These are phyloP conservation scores for Mallotus japonicus DNA, from an alignment of 441 rosid genomes.

Conservation along the genomic window DNA sequence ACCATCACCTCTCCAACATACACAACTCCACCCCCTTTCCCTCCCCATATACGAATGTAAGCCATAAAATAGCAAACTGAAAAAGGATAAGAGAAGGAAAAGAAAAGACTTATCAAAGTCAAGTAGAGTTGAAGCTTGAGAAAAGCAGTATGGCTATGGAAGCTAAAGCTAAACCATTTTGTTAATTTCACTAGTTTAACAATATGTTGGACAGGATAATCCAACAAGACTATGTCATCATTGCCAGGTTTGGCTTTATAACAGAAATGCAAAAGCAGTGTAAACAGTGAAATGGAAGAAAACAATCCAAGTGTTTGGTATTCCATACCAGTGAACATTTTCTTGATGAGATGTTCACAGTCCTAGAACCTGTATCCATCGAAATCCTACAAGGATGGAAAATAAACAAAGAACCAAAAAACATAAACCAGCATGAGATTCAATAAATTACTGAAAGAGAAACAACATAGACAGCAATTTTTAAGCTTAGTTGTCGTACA, in stretches of 20 bases:
- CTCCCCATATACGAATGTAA: no score
- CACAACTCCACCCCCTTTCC: no score
- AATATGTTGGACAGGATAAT: neutral
- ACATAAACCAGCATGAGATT: constrained; percentile 18
- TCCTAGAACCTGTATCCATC: constrained; percentile 37
- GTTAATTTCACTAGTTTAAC: neutral
- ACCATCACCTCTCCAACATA: no score
- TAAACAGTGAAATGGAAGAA: constrained; percentile 6
- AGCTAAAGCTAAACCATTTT: neutral
- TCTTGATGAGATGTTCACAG: constrained; percentile 37
- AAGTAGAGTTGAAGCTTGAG: neutral
- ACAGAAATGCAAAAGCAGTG: neutral
- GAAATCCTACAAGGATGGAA: constrained; percentile 41
- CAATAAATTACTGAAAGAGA: neutral
- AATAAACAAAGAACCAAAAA: constrained; percentile 23
- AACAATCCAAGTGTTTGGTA: constrained; percentile 4
- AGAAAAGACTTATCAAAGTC: neutral
- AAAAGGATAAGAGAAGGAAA: neutral
- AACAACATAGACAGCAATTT: neutral
- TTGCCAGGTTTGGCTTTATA: neutral
- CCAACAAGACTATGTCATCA: neutral
- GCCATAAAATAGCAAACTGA: no score
- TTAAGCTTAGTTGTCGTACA: neutral
- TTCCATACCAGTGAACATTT: constrained; percentile 48
- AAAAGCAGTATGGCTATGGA: neutral